These are phyloP conservation scores for Alternaria postmessia DNA, from an alignment of 2,329 filamentous ascomycete species.

Conservation along the genomic window DNA sequence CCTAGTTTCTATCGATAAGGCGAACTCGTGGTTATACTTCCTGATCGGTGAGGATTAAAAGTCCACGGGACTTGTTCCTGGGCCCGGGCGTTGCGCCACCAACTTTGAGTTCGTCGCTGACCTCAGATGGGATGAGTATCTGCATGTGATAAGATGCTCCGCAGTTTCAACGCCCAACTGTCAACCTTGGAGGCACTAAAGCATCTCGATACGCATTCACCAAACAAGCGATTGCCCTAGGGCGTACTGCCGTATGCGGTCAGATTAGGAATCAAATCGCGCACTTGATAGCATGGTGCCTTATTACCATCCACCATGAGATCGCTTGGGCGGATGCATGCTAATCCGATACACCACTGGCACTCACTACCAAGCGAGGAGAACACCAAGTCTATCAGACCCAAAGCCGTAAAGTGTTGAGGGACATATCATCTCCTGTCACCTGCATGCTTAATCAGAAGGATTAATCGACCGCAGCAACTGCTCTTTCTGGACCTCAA, in stretches of 20 bases:
- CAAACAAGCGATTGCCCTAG: neutral
- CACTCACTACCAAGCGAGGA: neutral
- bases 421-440: neutral
- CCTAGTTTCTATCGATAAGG: slow-evolving; percentile 13
- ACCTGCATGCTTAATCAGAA: neutral
- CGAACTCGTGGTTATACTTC: neutral
- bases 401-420: neutral
- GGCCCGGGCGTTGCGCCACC: slow-evolving; percentile 17
- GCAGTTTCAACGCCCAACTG: neutral
- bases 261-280: neutral
- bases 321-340: neutral
- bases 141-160: neutral
- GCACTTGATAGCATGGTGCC: neutral
- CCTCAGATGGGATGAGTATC: neutral
- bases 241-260: neutral
- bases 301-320: neutral
- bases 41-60: slow-evolving; percentile 7
- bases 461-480: neutral
- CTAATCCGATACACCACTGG: neutral
- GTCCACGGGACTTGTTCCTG: slow-evolving; percentile 15
- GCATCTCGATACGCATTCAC: neutral
- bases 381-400: neutral
- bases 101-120: slow-evolving; percentile 8
- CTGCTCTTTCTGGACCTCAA: neutral
- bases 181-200: neutral